Evolutionary conservation across 495 filamentous ascomycete genomes (phyloP).

Genomic region (Tetracladium marchalianum): DNA sequence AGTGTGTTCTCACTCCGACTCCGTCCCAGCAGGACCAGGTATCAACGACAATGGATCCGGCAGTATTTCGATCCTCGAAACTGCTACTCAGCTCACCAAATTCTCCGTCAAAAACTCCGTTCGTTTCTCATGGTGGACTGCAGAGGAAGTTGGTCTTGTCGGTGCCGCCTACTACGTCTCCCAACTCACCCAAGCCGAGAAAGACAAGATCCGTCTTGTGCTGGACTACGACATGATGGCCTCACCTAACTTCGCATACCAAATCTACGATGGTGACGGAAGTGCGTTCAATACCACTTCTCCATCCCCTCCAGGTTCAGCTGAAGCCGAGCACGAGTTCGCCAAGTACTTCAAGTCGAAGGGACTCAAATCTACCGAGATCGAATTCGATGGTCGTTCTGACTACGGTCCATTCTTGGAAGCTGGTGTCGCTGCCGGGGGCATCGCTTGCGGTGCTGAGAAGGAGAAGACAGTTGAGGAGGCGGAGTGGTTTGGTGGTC

Average conservation of each 20-base stretch:
- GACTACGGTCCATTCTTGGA: conserved; percentile 63
- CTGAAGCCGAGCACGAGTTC: conserved; percentile 52
- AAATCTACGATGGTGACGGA: conserved; percentile 66
- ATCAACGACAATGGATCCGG: conserved; percentile 67
- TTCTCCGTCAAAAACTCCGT: conserved; percentile 56
- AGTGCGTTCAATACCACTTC: conserved; percentile 48
- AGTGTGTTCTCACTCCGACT: conserved; percentile 60
- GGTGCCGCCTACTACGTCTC: conserved; percentile 53
- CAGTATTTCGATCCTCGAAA: conserved; percentile 49
- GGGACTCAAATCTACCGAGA: conserved; percentile 32
- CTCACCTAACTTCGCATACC: conserved; percentile 59
- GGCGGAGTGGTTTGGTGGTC: conserved; percentile 48
- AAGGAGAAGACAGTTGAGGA: conserved; percentile 52
- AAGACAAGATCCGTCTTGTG: conserved; percentile 51
- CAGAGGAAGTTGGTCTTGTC: conserved; percentile 54
- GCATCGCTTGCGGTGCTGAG: conserved; percentile 63
- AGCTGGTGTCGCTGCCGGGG: conserved; percentile 51
- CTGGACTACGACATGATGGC: conserved; percentile 79
- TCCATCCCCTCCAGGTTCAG: conserved; percentile 47
- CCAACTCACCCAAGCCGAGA: conserved; percentile 33
- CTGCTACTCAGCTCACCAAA: conserved; percentile 48
- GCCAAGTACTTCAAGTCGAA: conserved; percentile 44
- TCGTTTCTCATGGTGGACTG: conserved; percentile 61
- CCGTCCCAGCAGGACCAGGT: conserved; percentile 47
- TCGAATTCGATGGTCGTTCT: conserved; percentile 52